Conservation (phyloP, 2,329 filamentous ascomycete genomes). For the Metarhizium rileyi region DNA sequence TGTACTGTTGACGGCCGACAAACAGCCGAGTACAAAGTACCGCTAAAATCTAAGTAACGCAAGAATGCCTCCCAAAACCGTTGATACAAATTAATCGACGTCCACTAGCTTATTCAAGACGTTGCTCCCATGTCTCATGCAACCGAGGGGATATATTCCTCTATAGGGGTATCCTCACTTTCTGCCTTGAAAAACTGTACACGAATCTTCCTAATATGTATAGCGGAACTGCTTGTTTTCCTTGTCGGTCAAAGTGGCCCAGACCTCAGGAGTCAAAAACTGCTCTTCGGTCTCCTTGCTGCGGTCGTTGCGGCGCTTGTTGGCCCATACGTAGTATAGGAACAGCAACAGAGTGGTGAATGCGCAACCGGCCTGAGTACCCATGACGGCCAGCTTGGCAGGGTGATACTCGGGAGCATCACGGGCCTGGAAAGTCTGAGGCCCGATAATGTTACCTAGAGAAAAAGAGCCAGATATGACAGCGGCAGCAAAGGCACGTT, state of each 20-base stretch:
- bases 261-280: constrained; percentile 32
- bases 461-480: constrained; percentile 41
- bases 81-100: too few species aligned
- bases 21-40: too few species aligned
- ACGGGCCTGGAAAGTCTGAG: constrained; percentile 42
- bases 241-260: constrained; percentile 42
- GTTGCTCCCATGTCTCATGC: neutral
- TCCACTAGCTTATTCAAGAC: neutral
- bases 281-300: constrained; percentile 28
- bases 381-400: constrained; percentile 45
- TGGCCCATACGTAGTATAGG: constrained; percentile 40
- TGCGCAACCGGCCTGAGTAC: constrained; percentile 35
- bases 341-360: constrained; percentile 33
- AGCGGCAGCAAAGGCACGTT: constrained; percentile 40
- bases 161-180: neutral
- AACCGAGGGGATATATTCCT: neutral
- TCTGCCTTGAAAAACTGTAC: neutral
- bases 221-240: constrained; percentile 50
- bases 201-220: constrained; percentile 23
- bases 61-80: too few species aligned
- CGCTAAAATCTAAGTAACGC: too few species aligned
- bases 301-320: constrained; percentile 26
- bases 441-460: constrained; percentile 46
- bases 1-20: neutral
- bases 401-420: constrained; percentile 43